Base-by-base conservation (phyloP, 1,284 basidiomycete genomes). In the Cryptococcus sp. region DNA sequence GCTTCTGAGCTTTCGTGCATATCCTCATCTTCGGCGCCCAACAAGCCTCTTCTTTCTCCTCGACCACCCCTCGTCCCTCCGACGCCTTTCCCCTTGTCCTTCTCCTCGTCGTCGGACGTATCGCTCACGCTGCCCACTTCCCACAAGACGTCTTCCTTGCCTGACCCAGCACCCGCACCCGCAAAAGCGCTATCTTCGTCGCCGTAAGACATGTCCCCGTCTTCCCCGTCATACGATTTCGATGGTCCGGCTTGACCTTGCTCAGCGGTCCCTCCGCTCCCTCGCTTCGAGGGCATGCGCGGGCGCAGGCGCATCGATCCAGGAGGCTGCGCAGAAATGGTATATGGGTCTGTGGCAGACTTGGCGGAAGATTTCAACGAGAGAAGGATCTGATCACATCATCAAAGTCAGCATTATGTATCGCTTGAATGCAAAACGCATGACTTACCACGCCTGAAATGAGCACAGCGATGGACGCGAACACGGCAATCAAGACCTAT, bases 391-490 rank as follows among this genome's bases (percentile, higher is more conserved):
- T 75, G 54, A 16, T 31, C 50, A 40, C 42, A 51, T 6, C 0
- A 15, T 23, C 25, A 10, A 17, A 17, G 47, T 44, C 41, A 45
- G 11, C 6, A 19, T 39, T 40, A 22, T 38, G 11, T 42, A 17
- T 11, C 23, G 38, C 19, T 8, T 13, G 20, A 23, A 11, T 49
- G 27, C 15, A n/a, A 15, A 17, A 48, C 8, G n/a, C 46, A 27
- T 25, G 40, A 38, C 73, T 65, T 41, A 93, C 88, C 44, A 96
- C 93, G 4, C 93, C 93, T 0, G 84, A 85, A 48, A 96, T 88
- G 56, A 96, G 86, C 47, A 94, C 83, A 41, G 85, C 78, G 65
- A 96, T 93, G 1, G 90, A 91, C 47, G 87, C 76, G 72, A 90
- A 92, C 62, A 94, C 90, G 51, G 90, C 83, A 79, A 93, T 88